Evolutionary conservation across 345 rosid species (phyloP).

Genomic region (Microcos paniculata): DNA sequence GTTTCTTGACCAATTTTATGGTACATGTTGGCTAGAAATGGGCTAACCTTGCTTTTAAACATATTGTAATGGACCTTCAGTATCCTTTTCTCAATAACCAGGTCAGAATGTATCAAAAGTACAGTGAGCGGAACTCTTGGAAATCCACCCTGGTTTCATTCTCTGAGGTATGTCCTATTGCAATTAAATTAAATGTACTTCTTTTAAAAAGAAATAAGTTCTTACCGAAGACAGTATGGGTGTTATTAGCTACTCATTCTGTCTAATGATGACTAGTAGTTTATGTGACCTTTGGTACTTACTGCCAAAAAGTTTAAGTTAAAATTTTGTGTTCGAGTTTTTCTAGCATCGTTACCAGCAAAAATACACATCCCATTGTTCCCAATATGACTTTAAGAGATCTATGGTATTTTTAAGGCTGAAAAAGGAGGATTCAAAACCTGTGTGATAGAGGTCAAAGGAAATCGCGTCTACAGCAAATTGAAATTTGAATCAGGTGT

Average conservation of each 20-base stretch:
- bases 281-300: not conserved
- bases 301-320: not conserved
- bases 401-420: conserved; percentile 50
- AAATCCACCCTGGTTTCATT: conserved; percentile 58
- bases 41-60: conserved; percentile 4
- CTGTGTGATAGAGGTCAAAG: conserved; percentile 87
- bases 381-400: conserved; percentile 10
- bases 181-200: not conserved
- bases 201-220: not conserved
- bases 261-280: not conserved
- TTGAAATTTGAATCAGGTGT: conserved; percentile 95
- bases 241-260: not conserved
- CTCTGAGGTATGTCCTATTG: conserved; percentile 62
- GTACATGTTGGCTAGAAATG: not conserved
- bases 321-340: not conserved
- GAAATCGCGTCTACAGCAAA: conserved; percentile 88
- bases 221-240: not conserved
- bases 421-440: conserved; percentile 96
- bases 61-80: conserved; percentile 16
- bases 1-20: not conserved
- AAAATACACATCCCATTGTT: conserved; percentile 11
- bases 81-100: conserved; percentile 26
- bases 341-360: not conserved
- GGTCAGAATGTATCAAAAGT: conserved; percentile 91
- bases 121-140: conserved; percentile 83